phyloP scores from a whole-genome alignment of 306 rosid species.

The Arachis stenosperma region DNA sequence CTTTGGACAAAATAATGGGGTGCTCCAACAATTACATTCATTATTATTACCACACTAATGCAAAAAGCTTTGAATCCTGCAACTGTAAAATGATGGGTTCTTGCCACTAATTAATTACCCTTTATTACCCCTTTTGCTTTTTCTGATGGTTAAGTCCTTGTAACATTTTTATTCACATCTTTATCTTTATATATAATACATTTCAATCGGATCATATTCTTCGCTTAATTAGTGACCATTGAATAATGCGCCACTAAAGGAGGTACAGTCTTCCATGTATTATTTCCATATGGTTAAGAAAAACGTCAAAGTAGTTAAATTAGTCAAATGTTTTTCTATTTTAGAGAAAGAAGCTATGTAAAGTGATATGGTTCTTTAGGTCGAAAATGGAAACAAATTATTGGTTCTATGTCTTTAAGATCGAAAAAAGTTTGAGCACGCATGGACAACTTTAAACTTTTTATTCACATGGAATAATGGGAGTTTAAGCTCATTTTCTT shows the following conservation, averaged over 20 bases:
- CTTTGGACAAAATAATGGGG: constrained; percentile 36
- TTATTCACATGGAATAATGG: neutral
- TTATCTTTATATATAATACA: too few relatives aligned
- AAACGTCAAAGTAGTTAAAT: constrained; percentile 27
- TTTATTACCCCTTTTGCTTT: constrained; percentile 25
- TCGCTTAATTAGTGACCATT: too few relatives aligned
- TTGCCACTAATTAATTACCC: constrained; percentile 35
- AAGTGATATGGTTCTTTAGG: constrained; percentile 13
- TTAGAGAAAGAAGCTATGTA: constrained; percentile 21
- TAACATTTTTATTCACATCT: too few relatives aligned
- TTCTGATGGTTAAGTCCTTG: constrained; percentile 35
- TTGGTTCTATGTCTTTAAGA: constrained; percentile 18
- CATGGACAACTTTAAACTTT: constrained; percentile 40
- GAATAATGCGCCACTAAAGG: too few relatives aligned
- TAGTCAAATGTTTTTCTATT: constrained; percentile 40
- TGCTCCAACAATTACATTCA: constrained; percentile 35
- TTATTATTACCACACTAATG: constrained; percentile 40
- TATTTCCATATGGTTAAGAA: neutral
- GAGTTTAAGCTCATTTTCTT: too few relatives aligned
- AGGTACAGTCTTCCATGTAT: too few relatives aligned
- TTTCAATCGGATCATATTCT: too few relatives aligned
- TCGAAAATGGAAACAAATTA: constrained; percentile 46
- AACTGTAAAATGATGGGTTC: constrained; percentile 43
- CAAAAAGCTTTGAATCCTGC: constrained; percentile 18
- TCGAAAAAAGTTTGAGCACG: constrained; percentile 29